Evolutionary conservation across 2,329 filamentous ascomycete genomes (phyloP).

Genomic region (Boeremia exigua): DNA sequence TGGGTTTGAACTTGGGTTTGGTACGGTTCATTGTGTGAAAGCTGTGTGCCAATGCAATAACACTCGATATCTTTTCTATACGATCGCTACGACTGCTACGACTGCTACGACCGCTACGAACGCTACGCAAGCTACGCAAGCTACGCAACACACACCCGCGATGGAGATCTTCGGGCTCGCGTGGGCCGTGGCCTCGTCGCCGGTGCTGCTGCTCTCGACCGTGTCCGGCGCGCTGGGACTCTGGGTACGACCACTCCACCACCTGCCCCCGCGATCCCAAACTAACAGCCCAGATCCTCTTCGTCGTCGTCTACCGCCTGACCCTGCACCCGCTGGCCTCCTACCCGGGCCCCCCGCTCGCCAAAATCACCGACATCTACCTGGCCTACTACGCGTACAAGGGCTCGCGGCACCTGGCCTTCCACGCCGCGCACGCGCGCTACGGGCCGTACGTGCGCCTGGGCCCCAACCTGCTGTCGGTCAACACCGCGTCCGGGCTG

Average conservation of each 20-base stretch:
- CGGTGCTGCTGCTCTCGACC: constrained; percentile 33
- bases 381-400: constrained; percentile 72
- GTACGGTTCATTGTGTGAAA: no score
- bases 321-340: constrained; percentile 52
- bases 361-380: constrained; percentile 47
- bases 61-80: no score
- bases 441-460: constrained; percentile 78
- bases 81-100: no score
- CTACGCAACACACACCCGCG: not conserved
- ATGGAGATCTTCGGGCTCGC: constrained; percentile 31
- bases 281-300: constrained; percentile 32
- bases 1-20: no score
- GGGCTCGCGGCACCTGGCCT: constrained; percentile 75
- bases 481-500: constrained; percentile 69
- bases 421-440: constrained; percentile 71
- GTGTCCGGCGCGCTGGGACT: constrained; percentile 31
- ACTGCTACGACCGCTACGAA: no score
- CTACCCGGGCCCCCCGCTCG: constrained; percentile 52
- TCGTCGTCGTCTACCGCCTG: constrained; percentile 47
- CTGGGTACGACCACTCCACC: no score
- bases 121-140: no score
- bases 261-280: no score
- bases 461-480: constrained; percentile 76
- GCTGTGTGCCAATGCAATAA: no score
- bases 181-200: constrained; percentile 30